Percentiles rank a stretch among this genome's conserved stretches.
These are phyloP conservation scores for Neurospora sp. DNA, from an alignment of 495 filamentous ascomycete genomes.

Conservation along the genomic window DNA sequence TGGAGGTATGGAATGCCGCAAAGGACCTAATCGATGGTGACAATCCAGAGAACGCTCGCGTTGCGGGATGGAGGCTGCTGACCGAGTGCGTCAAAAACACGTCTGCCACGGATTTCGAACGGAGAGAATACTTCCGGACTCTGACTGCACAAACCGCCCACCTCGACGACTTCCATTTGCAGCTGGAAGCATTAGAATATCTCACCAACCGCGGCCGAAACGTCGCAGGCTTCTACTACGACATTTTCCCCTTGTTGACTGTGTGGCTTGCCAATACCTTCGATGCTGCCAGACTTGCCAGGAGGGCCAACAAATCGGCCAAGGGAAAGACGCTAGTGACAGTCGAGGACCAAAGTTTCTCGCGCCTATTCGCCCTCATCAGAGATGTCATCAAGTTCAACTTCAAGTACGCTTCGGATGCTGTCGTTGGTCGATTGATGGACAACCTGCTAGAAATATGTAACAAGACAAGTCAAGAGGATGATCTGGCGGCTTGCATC, in stretches of 20 bases:
- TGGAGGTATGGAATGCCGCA: constrained; percentile 52
- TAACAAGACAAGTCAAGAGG: constrained; percentile 58
- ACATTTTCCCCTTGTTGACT: constrained; percentile 48
- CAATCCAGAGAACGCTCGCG: constrained; percentile 42
- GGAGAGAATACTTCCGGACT: constrained; percentile 53
- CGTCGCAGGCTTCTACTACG: constrained; percentile 54
- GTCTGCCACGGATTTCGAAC: constrained; percentile 52
- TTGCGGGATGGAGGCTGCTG: constrained; percentile 52
- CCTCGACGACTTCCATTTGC: constrained; percentile 51
- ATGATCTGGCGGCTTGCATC: constrained; percentile 68
- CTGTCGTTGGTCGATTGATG: constrained; percentile 57
- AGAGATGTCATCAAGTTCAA: constrained; percentile 80
- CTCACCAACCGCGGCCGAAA: constrained; percentile 55
- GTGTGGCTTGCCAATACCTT: constrained; percentile 48
- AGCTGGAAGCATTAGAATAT: constrained; percentile 50
- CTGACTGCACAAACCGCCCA: constrained; percentile 37
- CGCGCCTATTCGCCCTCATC: constrained; percentile 60
- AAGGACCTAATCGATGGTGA: constrained; percentile 52
- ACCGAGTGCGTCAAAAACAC: constrained; percentile 52
- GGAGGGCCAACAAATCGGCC: constrained; percentile 20
- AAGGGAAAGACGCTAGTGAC: constrained; percentile 43
- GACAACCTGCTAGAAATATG: constrained; percentile 61
- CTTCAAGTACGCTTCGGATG: constrained; percentile 60
- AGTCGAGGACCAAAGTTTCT: constrained; percentile 59
- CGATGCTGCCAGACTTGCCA: constrained; percentile 39